A percentile compares a stretch with the other conserved stretches of the same genome.
Evolutionary conservation across 2,329 filamentous ascomycete species (phyloP).

Genomic region (Trichoderma arundinaceum): DNA sequence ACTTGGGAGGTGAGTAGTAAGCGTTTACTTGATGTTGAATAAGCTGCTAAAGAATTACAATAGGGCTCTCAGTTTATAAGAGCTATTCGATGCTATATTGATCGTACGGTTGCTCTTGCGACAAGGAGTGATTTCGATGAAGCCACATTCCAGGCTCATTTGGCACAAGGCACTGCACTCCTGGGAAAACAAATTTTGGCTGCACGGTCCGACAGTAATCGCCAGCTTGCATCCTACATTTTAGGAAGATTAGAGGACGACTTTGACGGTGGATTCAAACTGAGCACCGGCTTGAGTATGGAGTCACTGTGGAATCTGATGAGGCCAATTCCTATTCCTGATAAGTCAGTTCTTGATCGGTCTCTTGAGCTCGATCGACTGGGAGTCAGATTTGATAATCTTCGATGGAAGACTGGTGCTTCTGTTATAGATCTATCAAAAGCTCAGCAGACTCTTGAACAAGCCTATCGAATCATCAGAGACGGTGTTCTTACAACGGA

Average conservation of each 20-base stretch:
- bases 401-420: slow-evolving; percentile 64
- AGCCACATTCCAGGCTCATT: slow-evolving; percentile 67
- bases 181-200: slow-evolving; percentile 45
- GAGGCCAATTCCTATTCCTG: slow-evolving; percentile 64
- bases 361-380: slow-evolving; percentile 60
- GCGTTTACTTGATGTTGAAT: slow-evolving; percentile 13
- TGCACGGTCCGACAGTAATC: slow-evolving; percentile 38
- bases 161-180: slow-evolving; percentile 56
- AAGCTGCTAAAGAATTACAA: slow-evolving; percentile 35
- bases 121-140: slow-evolving; percentile 60
- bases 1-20: slow-evolving; percentile 42
- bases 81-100: slow-evolving; percentile 59
- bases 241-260: slow-evolving; percentile 54
- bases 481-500: slow-evolving; percentile 48
- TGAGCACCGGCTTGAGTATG: slow-evolving; percentile 80
- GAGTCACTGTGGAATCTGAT: slow-evolving; percentile 77
- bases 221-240: slow-evolving; percentile 49
- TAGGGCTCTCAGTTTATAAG: slow-evolving; percentile 45
- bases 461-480: slow-evolving; percentile 62
- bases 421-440: slow-evolving; percentile 58
- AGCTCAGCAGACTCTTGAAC: slow-evolving; percentile 60
- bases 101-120: slow-evolving; percentile 57
- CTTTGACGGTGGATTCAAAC: slow-evolving; percentile 73
- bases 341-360: slow-evolving; percentile 52
- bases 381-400: slow-evolving; percentile 63